Base-by-base conservation (phyloP, 2,329 filamentous ascomycete genomes). In the Arthroderma sp. region DNA sequence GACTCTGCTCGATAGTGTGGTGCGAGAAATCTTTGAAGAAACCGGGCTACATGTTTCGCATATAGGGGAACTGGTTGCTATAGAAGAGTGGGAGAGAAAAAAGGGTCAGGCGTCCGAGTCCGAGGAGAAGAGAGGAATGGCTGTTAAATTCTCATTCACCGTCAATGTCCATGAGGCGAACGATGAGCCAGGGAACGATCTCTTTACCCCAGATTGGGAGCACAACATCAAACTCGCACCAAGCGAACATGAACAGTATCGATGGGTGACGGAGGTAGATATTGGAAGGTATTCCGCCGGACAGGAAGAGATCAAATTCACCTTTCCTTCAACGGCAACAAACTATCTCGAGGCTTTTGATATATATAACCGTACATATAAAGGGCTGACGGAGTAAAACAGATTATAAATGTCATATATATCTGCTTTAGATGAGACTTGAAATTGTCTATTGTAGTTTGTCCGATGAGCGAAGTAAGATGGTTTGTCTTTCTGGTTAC, bases 21-120 rank as follows among this genome's bases (percentile, higher is more conserved):
- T 19, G 9, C 33, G 54, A 44, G 54, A 55, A 44, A 38, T 55
- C 37, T 19, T 25, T 9, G 54, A 55, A 43, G 54, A 55, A 15
- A 55, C 33, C 54, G 54, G 54, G 15, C 54, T 55, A 15, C 54
- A 55, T 33, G 54, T 55, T n/a, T 55, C 54, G 2, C 19, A 21
- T 17, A 39, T 55, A 28, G 38, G 25, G 7, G 21, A 31, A 13
- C 37, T 55, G 37, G 54, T 55, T 44, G 54, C 25, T n/a, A 17
- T 44, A n/a, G 54, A 55, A 21, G 5, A 7, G n/a, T 55, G 54
- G 54, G 25, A 55, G 13, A 31, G 38, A 33, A 25, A 31, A 38
- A 39, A 39, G 21, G 31, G 9, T 3, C 13, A 4, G 3, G 38
- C 13, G 4, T 19, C 38, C 15, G 15, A 9, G 38, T 9, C 38